Evolutionary conservation across 371 early-diverging fungal species (phyloP).

Genomic region (Rhizopus sp.): DNA sequence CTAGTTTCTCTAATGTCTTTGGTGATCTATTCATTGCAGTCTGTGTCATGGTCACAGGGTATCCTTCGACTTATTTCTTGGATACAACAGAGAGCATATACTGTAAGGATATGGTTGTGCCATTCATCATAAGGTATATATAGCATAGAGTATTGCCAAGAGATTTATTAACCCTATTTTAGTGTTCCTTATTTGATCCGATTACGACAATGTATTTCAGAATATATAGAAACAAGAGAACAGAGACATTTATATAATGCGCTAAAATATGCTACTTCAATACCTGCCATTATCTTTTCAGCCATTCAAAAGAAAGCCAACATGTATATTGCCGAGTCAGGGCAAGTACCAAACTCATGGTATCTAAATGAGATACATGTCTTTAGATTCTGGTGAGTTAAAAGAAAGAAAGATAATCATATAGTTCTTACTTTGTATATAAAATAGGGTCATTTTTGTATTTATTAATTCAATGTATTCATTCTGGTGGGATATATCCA

Average conservation of each 20-base stretch:
- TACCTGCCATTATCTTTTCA: conserved; percentile 84
- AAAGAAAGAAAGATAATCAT: neutral
- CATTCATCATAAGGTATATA: conserved; percentile 64
- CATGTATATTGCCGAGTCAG: conserved; percentile 33
- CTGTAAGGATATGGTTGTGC: conserved; percentile 54
- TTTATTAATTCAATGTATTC: conserved; percentile 89
- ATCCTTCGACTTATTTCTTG: conserved; percentile 30
- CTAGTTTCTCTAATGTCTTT: conserved; percentile 86
- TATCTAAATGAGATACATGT: conserved; percentile 42
- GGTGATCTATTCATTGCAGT: conserved; percentile 76
- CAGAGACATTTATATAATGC: conserved; percentile 86
- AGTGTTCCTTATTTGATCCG: conserved; percentile 87
- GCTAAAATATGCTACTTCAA: conserved; percentile 80
- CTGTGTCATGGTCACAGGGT: conserved; percentile 50
- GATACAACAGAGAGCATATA: conserved; percentile 39
- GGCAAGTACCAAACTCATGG: conserved; percentile 40
- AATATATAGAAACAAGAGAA: conserved; percentile 60
- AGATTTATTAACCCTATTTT: neutral
- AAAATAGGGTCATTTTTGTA: conserved; percentile 71
- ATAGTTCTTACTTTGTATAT: neutral
- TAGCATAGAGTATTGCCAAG: neutral
- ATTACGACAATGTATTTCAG: conserved; percentile 81
- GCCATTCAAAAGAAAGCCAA: conserved; percentile 62
- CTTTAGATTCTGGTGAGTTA: conserved; percentile 45
- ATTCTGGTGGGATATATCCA: conserved; percentile 92